Evolutionary conservation across 1,284 basidiomycete genomes (phyloP), one percentile per base, ranked within the genome.

Genomic region (Malassezia arunalokei): DNA sequence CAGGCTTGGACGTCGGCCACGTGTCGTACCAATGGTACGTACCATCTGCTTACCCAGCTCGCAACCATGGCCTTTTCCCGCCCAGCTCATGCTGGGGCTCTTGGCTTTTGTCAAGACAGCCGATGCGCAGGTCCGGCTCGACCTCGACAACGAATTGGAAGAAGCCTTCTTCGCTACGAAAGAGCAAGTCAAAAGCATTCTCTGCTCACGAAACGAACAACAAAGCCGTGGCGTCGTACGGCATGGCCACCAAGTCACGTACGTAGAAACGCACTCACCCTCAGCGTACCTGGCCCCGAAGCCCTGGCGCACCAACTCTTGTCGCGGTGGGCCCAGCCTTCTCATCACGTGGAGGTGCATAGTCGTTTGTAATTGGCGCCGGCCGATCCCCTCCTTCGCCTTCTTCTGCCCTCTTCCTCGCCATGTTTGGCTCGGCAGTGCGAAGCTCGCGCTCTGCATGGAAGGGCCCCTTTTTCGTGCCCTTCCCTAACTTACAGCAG

Each of bases 81-180:
- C 87, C 29, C 91, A 84, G 73, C 76, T 92, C 30, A 92, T 94
- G 89, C 79, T 88, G 17, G 90, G 89, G 3, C 58, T 58, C 29
- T 77, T 79, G 8, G 65, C 57, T 6, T 49, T 59, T 14, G 65
- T 62, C 5, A 47, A 51, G 5, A 44, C 62, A 20, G 48, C 51
- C 24, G 78, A 86, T 44, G 79, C 80, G 3, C 24, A 53, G 3
- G 84, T 96, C 60, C 81, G 88, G 9, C 78, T 81, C 9, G 91
- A 96, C 74, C 79, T 98, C 12, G 92, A 96, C 71, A 92, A 94
- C 64, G 92, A 98, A 76, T 80, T 98, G n/a, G 83, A 86, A 70
- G 89, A 95, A 66, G 90, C 88, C 0, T 80, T 80, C 51, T 98
- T 86, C 83, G 95, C 43, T 12, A 31, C 43, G 5, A 44, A 35